These are phyloP conservation scores for Ecytonucleospora hepatopenaei DNA, from an alignment of 371 early-diverging fungal species.

Conservation along the genomic window DNA sequence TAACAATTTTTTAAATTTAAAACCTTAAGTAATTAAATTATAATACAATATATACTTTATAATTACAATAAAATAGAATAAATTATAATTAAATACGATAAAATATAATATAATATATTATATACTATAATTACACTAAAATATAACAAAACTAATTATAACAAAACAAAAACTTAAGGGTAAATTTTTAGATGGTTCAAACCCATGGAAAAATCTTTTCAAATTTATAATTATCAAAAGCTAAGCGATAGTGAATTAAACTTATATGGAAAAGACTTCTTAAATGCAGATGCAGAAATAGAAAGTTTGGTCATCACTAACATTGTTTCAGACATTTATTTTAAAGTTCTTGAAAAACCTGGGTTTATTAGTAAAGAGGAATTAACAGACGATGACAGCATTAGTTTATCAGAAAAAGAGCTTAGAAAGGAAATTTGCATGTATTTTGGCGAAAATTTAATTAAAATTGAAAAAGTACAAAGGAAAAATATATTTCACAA, in stretches of 20 bases:
- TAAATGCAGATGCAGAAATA: not conserved
- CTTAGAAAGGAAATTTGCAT: slow-evolving; percentile 8
- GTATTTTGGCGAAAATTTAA: not conserved
- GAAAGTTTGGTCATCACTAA: slow-evolving; percentile 14
- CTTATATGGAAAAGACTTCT: slow-evolving; percentile 26
- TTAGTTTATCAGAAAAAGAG: not conserved
- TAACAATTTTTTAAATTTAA: not conserved
- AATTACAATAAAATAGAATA: too few relatives aligned
- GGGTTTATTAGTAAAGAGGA: slow-evolving; percentile 4
- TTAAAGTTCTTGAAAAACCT: slow-evolving; percentile 1
- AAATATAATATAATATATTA: too few relatives aligned
- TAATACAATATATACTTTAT: too few relatives aligned
- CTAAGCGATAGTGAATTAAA: slow-evolving; percentile 14
- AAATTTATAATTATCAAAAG: slow-evolving; percentile 33
- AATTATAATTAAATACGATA: too few relatives aligned
- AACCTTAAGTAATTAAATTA: too few relatives aligned
- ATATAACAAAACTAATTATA: too few relatives aligned
- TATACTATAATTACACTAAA: too few relatives aligned
- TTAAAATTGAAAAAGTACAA: slow-evolving; percentile 5
- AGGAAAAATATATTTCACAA: slow-evolving; percentile 44
- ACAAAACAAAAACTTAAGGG: not conserved
- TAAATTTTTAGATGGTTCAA: not conserved
- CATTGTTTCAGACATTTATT: slow-evolving; percentile 28
- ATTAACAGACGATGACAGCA: not conserved
- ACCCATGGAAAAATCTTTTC: slow-evolving; percentile 15